A percentile compares a stretch with the other conserved stretches of the same genome.
These are phyloP conservation scores for Candida wancherniae DNA, from an alignment of 805 yeast genomes.

Conservation along the genomic window DNA sequence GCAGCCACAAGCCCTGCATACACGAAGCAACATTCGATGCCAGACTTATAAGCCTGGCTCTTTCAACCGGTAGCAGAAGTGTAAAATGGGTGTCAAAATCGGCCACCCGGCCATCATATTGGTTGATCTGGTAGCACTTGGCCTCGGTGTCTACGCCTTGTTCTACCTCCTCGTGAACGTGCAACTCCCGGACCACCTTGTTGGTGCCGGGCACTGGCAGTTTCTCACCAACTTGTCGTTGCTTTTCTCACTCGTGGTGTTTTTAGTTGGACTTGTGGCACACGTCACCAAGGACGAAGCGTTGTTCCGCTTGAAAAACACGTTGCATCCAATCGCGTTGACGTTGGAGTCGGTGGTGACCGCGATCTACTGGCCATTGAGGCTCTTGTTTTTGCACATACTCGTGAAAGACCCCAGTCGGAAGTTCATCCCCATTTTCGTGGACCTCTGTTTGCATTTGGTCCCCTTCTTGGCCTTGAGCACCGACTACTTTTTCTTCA, in stretches of 20 bases:
- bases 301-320: slow-evolving; percentile 33
- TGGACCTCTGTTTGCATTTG: slow-evolving; percentile 58
- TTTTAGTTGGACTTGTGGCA: slow-evolving; percentile 33
- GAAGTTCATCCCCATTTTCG: slow-evolving; percentile 39
- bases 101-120: too few relatives aligned
- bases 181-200: slow-evolving; percentile 46
- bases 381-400: slow-evolving; percentile 45
- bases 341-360: slow-evolving; percentile 60
- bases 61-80: too few relatives aligned
- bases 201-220: slow-evolving; percentile 63
- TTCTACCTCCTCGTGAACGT: slow-evolving; percentile 14
- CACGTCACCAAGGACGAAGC: slow-evolving; percentile 23
- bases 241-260: slow-evolving; percentile 41
- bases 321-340: slow-evolving; percentile 49
- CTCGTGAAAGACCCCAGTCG: slow-evolving; percentile 38
- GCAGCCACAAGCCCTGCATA: too few relatives aligned
- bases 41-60: too few relatives aligned
- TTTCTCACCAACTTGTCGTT: slow-evolving; percentile 68
- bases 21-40: too few relatives aligned
- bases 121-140: slow-evolving; percentile 23
- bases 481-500: slow-evolving; percentile 50
- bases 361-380: slow-evolving; percentile 63
- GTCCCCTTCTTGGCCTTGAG: slow-evolving; percentile 51
- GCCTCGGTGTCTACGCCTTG: slow-evolving; percentile 28
- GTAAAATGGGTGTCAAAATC: too few relatives aligned